Base-by-base conservation (phyloP, 768 basidiomycete genomes). In the Leucocoprinus sp. region DNA sequence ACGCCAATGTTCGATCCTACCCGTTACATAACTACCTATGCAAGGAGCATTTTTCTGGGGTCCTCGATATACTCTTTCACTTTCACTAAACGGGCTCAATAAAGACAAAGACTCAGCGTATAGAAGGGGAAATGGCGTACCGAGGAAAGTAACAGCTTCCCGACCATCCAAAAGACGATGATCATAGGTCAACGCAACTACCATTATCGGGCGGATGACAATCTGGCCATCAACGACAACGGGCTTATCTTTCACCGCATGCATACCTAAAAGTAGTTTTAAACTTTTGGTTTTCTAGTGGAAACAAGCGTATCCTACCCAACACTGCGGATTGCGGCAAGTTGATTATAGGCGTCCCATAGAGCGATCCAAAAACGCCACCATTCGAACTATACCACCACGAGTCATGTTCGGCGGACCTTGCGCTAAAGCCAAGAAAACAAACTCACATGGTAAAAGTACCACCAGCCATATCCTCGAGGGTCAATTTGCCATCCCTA, bases 321-420 rank as follows among this genome's bases (percentile, higher is more conserved):
- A 99, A 79, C 5, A 97, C 92, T 42, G 93, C 95, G 18, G 92
- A 68, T 62, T 97, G 95, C 3, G 93, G 95, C 36, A 93, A 71
- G 72, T 97, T 98, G 68, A 98, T 95, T 60, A 99, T 99, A 28
- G 95, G 95, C n/a, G 95, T 99, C 31, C 95, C 95, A 58, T 84
- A 96, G 39, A 99, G 70, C 39, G 91, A 95, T 35, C 95, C 95
- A 58, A 99, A 99, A 61, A 99, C 95, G 56, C 95, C 95, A 36
- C 95, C 96, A 60, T 99, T 99, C 31, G 96, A 98, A 64, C 92
- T 95, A 51, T 18, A 22, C 50, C 28, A 23, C 22, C 5, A 18
- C 52, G 12, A 56, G 36, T 17, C 33, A 19, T 34, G 26, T 19
- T 29, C 9, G 14, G 8, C 48, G 19, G 45, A 24, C 26, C n/a